Conservation (phyloP, 371 early-diverging fungal genomes). For the Aphelidium insulamus region DNA sequence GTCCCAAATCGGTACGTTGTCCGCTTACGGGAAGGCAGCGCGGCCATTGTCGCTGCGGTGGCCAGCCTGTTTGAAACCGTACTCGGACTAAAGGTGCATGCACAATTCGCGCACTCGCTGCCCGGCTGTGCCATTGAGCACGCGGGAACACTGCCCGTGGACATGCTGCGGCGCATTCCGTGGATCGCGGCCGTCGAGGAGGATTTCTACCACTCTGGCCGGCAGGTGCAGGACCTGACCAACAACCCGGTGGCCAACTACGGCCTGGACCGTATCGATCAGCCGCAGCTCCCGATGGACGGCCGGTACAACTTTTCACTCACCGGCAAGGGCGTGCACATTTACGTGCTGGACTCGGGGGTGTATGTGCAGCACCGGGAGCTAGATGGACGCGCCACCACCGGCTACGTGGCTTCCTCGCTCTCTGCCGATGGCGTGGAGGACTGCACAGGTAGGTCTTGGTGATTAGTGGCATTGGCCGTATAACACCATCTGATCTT, state of each 20-base stretch:
- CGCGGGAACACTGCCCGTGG: no score
- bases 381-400: slow-evolving; percentile 11
- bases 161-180: slow-evolving; percentile 1
- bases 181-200: slow-evolving; percentile 1
- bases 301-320: slow-evolving; percentile 1
- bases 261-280: slow-evolving; percentile 1
- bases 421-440: background rate
- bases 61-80: no score
- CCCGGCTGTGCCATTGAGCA: no score
- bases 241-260: background rate
- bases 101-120: no score
- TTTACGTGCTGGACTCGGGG: slow-evolving; percentile 24
- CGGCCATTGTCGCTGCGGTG: no score
- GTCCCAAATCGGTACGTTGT: no score
- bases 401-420: background rate
- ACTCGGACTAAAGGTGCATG: no score
- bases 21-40: no score
- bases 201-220: no score
- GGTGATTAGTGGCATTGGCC: no score
- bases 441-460: slow-evolving; percentile 1
- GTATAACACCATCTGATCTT: no score
- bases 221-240: background rate
- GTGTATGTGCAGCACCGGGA: slow-evolving; percentile 17
- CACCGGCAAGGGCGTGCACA: slow-evolving; percentile 14
- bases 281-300: background rate